Conservation (phyloP, 225 moss, liverwort and hornwort genomes). For the Ulota crispa region DNA sequence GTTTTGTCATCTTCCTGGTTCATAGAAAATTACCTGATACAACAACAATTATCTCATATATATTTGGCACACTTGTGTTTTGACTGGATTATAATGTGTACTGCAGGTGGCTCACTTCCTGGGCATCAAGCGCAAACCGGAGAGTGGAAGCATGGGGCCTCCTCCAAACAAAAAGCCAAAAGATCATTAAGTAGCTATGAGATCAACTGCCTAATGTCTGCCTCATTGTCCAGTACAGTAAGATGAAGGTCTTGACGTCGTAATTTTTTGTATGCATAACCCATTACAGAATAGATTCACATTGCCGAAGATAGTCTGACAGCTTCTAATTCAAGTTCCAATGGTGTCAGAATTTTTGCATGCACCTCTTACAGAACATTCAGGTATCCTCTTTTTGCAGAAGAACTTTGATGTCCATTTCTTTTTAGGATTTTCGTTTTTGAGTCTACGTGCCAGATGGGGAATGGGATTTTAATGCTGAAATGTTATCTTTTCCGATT, state of each 20-base stretch:
- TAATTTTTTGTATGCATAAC: conserved; percentile 27
- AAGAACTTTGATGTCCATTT: background rate
- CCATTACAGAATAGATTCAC: conserved; percentile 20
- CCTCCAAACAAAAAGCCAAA: conserved; percentile 87
- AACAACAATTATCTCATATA: background rate
- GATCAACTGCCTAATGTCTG: conserved; percentile 3
- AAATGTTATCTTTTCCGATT: background rate
- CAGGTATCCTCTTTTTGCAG: background rate
- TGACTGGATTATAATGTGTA: conserved; percentile 12
- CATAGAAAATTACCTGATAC: no score
- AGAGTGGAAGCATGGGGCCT: conserved; percentile 90
- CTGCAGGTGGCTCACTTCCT: conserved; percentile 94
- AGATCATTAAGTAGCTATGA: conserved; percentile 49
- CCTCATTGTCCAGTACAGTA: conserved; percentile 16
- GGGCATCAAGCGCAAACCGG: conserved; percentile 93
- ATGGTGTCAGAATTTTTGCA: conserved; percentile 21
- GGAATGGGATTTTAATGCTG: background rate
- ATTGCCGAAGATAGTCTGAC: conserved; percentile 19
- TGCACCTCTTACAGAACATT: conserved; percentile 11
- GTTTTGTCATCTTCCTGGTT: background rate
- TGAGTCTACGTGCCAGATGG: background rate
- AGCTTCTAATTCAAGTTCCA: conserved; percentile 23
- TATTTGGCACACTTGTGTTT: background rate
- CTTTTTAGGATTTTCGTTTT: background rate
- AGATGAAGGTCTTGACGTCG: conserved; percentile 16